phyloP scores from a whole-genome alignment of 1,139 yeast species.

The Geotrichum fermentans region DNA sequence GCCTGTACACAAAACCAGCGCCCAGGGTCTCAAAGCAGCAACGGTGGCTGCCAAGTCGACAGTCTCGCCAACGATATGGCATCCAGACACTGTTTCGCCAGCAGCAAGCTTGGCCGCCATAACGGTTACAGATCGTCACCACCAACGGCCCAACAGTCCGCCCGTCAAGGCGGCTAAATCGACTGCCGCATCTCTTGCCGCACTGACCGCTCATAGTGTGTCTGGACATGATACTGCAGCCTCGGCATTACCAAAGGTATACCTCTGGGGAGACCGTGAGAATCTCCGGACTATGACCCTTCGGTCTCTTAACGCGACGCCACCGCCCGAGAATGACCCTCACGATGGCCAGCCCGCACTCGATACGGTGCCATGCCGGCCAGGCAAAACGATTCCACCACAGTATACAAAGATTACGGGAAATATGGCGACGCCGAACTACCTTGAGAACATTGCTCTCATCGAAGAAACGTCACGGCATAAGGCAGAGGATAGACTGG shows the following conservation, averaged over 20 bases:
- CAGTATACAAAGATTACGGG: neutral
- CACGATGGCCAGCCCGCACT: neutral
- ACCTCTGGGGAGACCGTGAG: slow-evolving; percentile 32
- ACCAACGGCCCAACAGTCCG: too few relatives aligned
- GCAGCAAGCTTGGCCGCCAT: neutral
- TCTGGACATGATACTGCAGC: slow-evolving; percentile 38
- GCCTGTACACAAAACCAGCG: slow-evolving; percentile 34
- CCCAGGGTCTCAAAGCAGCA: slow-evolving; percentile 39
- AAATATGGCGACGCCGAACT: slow-evolving; percentile 7
- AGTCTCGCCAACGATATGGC: slow-evolving; percentile 24
- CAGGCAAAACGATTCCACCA: neutral
- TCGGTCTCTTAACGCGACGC: neutral
- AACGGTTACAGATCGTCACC: neutral
- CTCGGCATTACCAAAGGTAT: slow-evolving; percentile 36
- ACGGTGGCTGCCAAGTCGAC: slow-evolving; percentile 33
- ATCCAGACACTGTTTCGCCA: neutral
- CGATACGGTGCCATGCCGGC: too few relatives aligned
- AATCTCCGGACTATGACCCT: neutral
- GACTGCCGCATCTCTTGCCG: slow-evolving; percentile 30
- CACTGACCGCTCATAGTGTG: slow-evolving; percentile 30
- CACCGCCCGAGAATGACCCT: neutral
- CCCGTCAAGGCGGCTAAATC: neutral
- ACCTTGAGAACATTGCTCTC: slow-evolving; percentile 23
- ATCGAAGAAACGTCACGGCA: slow-evolving; percentile 34
- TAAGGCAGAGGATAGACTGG: slow-evolving; percentile 33